Conservation (phyloP, 1,284 basidiomycete genomes). For the Somion occarium region DNA sequence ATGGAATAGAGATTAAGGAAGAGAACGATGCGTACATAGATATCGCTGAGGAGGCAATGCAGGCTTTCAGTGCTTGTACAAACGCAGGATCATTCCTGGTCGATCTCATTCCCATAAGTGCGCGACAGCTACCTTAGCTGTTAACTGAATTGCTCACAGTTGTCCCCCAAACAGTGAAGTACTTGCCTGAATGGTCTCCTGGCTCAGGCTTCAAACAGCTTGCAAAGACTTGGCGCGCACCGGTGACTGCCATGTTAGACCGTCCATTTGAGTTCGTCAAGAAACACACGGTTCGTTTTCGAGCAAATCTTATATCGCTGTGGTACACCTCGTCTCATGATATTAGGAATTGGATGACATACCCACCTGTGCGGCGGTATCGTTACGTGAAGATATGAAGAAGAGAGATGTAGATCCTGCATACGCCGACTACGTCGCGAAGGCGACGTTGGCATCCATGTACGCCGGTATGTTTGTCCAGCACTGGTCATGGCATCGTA, state of each 20-base stretch:
- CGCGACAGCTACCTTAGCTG: constrained; percentile 4
- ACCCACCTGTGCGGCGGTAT: constrained; percentile 2
- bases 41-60: constrained; percentile 16
- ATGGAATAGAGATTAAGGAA: constrained; percentile 20
- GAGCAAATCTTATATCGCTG: constrained; percentile 9
- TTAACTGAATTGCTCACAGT: no score
- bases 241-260: constrained; percentile 11
- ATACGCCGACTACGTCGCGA: constrained; percentile 6
- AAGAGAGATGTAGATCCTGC: constrained; percentile 1
- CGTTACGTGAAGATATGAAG: constrained; percentile 3
- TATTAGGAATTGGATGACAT: constrained; percentile 9
- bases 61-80: constrained; percentile 12
- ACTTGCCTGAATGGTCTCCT: constrained; percentile 24
- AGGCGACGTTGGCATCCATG: constrained; percentile 7
- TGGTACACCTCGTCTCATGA: not conserved
- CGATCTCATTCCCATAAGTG: constrained; percentile 22
- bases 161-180: constrained; percentile 14
- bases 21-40: constrained; percentile 18
- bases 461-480: constrained; percentile 4
- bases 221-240: constrained; percentile 14
- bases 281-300: constrained; percentile 13
- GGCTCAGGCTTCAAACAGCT: constrained; percentile 21
- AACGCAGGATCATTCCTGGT: constrained; percentile 20
- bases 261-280: constrained; percentile 13
- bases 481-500: not conserved